Evolutionary conservation across 1,284 basidiomycete genomes (phyloP).

Genomic region (Calocybe gambosa): DNA sequence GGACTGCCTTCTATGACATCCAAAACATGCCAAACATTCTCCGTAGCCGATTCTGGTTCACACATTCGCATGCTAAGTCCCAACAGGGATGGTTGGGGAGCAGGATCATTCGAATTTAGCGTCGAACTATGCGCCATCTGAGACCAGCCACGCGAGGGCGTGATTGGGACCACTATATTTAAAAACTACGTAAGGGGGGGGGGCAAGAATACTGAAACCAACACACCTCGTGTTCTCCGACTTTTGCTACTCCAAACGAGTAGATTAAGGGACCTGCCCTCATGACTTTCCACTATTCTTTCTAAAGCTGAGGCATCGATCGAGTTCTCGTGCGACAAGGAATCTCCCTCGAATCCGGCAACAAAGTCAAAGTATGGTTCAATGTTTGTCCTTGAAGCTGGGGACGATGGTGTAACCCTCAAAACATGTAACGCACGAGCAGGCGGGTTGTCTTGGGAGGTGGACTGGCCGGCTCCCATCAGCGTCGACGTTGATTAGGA

Average conservation of each 20-base stretch:
- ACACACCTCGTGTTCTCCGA: constrained; percentile 74
- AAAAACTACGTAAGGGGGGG: constrained; percentile 3
- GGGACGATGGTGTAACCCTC: constrained; percentile 82
- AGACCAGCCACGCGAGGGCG: constrained; percentile 84
- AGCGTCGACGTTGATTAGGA: neutral
- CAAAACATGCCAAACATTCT: constrained; percentile 97
- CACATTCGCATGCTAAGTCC: constrained; percentile 90
- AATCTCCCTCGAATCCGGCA: constrained; percentile 78
- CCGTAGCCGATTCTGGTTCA: constrained; percentile 79
- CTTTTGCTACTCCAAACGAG: constrained; percentile 91
- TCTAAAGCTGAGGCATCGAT: constrained; percentile 75
- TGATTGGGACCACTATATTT: constrained; percentile 70
- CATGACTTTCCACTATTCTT: constrained; percentile 80
- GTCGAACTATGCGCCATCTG: constrained; percentile 29
- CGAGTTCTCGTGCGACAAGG: constrained; percentile 45
- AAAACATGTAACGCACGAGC: constrained; percentile 76
- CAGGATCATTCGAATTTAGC: constrained; percentile 18
- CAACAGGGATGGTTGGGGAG: constrained; percentile 70
- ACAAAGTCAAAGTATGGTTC: constrained; percentile 98
- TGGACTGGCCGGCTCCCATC: constrained; percentile 76
- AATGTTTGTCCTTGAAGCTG: constrained; percentile 78
- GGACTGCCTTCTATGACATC: constrained; percentile 96
- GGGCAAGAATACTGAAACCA: constrained; percentile 3
- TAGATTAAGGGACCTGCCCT: constrained; percentile 73
- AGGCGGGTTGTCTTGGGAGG: constrained; percentile 48